These are phyloP conservation scores for Hymenoscyphus fructigenus DNA, from an alignment of 2,329 filamentous ascomycete species.

Conservation along the genomic window DNA sequence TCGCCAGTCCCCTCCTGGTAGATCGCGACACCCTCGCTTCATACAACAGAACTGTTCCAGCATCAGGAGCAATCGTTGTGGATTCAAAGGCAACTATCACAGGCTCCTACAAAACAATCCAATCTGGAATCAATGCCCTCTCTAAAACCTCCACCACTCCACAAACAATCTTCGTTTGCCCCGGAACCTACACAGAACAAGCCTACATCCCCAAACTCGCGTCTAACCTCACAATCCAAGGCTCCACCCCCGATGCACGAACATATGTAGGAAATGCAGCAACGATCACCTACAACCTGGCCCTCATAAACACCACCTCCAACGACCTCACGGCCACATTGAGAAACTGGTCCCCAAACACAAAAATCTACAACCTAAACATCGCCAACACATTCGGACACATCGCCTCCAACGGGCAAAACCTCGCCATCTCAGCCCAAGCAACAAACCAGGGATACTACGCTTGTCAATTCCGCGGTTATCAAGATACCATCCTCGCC, in stretches of 20 bases:
- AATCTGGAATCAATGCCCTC: constrained; percentile 37
- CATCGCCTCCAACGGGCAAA: constrained; percentile 45
- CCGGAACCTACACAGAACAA: constrained; percentile 57
- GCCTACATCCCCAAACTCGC: constrained; percentile 49
- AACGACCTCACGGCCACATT: constrained; percentile 41
- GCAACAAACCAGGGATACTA: constrained; percentile 56
- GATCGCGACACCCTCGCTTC: constrained; percentile 12
- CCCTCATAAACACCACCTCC: constrained; percentile 43
- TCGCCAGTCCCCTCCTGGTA: not conserved
- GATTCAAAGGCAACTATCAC: constrained; percentile 38
- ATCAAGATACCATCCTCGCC: constrained; percentile 54
- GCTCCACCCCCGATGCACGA: constrained; percentile 47
- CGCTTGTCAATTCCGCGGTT: constrained; percentile 53
- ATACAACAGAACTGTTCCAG: constrained; percentile 40
- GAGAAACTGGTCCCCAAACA: constrained; percentile 44
- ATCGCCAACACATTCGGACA: constrained; percentile 37
- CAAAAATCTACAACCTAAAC: constrained; percentile 59
- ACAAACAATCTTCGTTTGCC: constrained; percentile 55
- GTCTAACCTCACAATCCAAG: constrained; percentile 54
- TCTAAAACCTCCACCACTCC: constrained; percentile 42
- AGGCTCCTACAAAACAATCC: constrained; percentile 24
- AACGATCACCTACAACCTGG: constrained; percentile 43
- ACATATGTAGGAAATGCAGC: constrained; percentile 51
- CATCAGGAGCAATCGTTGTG: constrained; percentile 47
- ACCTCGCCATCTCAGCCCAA: constrained; percentile 52